phyloP scores from a whole-genome alignment of 2,329 filamentous ascomycete species.

The Cordyceps pruinosa region DNA sequence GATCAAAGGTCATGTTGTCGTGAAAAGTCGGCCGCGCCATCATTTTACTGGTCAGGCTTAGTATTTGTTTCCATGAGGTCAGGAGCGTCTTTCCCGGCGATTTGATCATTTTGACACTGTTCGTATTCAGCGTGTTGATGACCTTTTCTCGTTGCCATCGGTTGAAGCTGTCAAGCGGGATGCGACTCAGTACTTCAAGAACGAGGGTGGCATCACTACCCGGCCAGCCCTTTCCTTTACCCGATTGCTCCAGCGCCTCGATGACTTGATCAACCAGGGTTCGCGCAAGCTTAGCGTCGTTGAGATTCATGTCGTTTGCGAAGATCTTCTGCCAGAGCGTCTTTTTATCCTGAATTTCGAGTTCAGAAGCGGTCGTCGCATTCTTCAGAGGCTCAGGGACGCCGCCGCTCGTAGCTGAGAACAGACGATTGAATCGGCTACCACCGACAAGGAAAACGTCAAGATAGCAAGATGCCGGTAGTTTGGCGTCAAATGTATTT shows the following conservation, averaged over 20 bases:
- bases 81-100: constrained; percentile 21
- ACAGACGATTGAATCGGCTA: constrained; percentile 25
- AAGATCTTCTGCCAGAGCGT: constrained; percentile 26
- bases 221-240: constrained; percentile 27
- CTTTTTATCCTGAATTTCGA: not conserved
- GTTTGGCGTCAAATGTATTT: not conserved
- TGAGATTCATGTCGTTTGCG: constrained; percentile 32
- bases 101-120: constrained; percentile 21
- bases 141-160: constrained; percentile 38
- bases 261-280: constrained; percentile 28
- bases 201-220: constrained; percentile 22
- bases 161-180: constrained; percentile 33
- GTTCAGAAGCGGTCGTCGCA: not conserved
- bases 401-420: constrained; percentile 19
- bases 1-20: constrained; percentile 35
- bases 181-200: constrained; percentile 26
- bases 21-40: constrained; percentile 47
- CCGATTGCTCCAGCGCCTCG: constrained; percentile 22
- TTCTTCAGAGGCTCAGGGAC: constrained; percentile 22
- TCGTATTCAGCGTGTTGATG: constrained; percentile 28
- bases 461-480: constrained; percentile 20
- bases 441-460: constrained; percentile 28
- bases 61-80: constrained; percentile 29
- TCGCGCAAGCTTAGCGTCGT: constrained; percentile 26
- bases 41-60: constrained; percentile 42